Evolutionary conservation across 202 grass and related monocot species (phyloP).

Genomic region (Setaria italica): DNA sequence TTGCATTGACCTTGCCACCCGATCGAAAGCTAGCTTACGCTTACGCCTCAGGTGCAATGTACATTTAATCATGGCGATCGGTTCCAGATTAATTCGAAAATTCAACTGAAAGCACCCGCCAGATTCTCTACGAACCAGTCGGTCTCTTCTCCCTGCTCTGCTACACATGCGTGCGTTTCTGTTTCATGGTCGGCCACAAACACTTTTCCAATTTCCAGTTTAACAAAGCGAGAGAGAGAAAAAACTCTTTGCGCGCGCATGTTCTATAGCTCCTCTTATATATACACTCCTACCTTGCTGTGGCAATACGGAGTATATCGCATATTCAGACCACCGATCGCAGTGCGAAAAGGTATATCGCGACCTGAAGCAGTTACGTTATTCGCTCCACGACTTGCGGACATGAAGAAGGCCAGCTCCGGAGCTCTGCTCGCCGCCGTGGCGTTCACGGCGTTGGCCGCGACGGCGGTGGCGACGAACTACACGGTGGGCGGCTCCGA

Average conservation of each 20-base stretch:
- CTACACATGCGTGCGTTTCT: constrained; percentile 4
- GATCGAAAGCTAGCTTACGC: neutral
- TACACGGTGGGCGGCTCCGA: constrained; percentile 53
- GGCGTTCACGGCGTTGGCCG: constrained; percentile 39
- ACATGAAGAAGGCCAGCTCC: constrained; percentile 49
- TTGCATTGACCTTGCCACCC: constrained; percentile 27
- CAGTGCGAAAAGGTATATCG: neutral
- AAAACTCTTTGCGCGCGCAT: neutral
- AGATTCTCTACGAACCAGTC: neutral
- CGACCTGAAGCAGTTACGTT: neutral
- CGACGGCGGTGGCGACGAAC: constrained; percentile 47
- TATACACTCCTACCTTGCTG: neutral
- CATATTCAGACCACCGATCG: neutral
- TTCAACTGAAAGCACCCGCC: neutral
- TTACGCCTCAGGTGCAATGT: constrained; percentile 10
- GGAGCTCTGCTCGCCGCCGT: constrained; percentile 42
- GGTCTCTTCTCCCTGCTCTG: neutral
- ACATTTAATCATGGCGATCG: constrained; percentile 17
- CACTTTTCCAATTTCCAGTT: neutral
- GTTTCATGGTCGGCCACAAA: constrained; percentile 33
- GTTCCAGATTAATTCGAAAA: neutral
- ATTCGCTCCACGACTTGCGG: neutral
- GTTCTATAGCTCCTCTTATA: neutral
- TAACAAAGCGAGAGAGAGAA: too few relatives aligned
- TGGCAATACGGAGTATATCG: constrained; percentile 8